A percentile compares a stretch with the other conserved stretches of the same genome.
phyloP scores from a whole-genome alignment of 768 basidiomycete species.

The Termitomyces sp. region DNA sequence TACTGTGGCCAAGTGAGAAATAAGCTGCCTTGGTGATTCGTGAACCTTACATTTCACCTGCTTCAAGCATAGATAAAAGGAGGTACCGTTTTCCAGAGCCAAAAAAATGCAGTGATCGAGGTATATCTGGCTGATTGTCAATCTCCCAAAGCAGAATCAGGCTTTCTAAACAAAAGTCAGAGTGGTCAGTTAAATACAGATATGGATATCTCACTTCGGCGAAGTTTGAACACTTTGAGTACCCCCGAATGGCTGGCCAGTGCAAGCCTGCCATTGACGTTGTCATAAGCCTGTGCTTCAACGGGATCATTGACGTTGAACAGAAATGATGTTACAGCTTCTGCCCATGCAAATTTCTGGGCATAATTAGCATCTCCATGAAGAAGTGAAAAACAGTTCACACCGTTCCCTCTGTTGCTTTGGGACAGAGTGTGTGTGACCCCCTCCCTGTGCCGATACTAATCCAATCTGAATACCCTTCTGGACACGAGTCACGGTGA shows the following conservation, averaged over 20 bases:
- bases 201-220: neutral
- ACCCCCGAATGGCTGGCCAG: neutral
- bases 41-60: slow-evolving; percentile 2
- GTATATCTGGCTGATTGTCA: neutral
- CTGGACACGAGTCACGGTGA: neutral
- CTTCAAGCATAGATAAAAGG: neutral
- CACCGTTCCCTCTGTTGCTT: neutral
- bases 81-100: neutral
- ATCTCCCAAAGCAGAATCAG: neutral
- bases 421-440: neutral
- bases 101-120: neutral
- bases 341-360: neutral
- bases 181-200: neutral
- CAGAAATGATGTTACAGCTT: neutral
- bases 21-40: too few species aligned
- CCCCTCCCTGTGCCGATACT: neutral
- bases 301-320: too few species aligned
- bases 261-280: too few species aligned
- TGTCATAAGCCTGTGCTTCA: too few species aligned
- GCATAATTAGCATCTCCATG: neutral
- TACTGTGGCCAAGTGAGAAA: too few species aligned
- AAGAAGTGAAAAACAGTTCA: neutral
- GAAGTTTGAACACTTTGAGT: neutral
- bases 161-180: neutral
- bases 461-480: neutral